A percentile compares a stretch with the other conserved stretches of the same genome.
phyloP scores from a whole-genome alignment of 176 grass and related monocot species.

The Tillandsia leiboldiana region DNA sequence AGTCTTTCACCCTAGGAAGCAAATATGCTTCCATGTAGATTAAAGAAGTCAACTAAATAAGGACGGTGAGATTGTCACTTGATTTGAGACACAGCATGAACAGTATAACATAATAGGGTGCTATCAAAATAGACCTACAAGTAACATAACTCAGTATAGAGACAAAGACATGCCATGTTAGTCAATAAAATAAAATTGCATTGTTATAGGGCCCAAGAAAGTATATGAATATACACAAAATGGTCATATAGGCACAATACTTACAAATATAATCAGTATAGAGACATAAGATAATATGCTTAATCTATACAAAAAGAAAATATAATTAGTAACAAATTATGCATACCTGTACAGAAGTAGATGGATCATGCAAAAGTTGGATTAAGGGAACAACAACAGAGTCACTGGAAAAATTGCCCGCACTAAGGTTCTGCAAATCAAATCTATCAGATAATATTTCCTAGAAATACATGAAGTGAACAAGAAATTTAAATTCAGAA shows the following conservation, averaged over 20 bases:
- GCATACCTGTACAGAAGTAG: conserved; percentile 74
- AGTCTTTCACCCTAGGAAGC: too few species aligned
- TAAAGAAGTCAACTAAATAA: too few species aligned
- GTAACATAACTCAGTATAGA: too few species aligned
- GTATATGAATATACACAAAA: too few species aligned
- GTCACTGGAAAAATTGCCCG: conserved; percentile 64
- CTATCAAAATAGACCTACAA: too few species aligned
- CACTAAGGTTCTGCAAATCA: conserved; percentile 74
- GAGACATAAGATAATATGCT: neutral
- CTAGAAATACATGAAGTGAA: conserved; percentile 15
- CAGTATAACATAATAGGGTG: too few species aligned
- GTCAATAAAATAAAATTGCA: too few species aligned
- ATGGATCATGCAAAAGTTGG: conserved; percentile 72
- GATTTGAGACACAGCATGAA: too few species aligned
- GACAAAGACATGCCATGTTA: too few species aligned
- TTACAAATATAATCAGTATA: neutral
- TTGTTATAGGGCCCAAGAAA: too few species aligned
- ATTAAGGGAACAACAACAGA: conserved; percentile 47
- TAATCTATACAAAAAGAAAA: neutral
- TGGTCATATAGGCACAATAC: neutral
- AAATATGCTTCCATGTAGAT: too few species aligned
- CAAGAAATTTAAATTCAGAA: conserved; percentile 19
- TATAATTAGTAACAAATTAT: neutral
- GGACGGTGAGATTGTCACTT: too few species aligned
- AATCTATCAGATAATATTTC: conserved; percentile 17